Conservation (phyloP, 2,329 filamentous ascomycete species). For the Nemania sp. region DNA sequence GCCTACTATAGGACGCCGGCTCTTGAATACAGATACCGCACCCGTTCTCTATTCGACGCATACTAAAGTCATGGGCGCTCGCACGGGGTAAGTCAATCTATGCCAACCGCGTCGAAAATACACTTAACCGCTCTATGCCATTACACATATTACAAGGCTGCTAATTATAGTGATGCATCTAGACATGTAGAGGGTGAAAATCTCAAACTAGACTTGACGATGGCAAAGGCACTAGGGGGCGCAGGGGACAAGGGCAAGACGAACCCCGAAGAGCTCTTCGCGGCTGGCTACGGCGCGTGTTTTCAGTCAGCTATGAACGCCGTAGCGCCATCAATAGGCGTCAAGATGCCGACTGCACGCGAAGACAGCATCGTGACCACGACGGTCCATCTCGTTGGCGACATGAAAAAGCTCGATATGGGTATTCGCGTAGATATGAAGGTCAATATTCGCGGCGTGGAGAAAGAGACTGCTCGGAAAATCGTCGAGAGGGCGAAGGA, state of each 20-base stretch:
- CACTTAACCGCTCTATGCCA: no score
- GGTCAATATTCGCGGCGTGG: slow-evolving; percentile 18
- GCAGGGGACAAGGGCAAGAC: slow-evolving; percentile 26
- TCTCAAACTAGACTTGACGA: slow-evolving; percentile 21
- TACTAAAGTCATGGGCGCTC: slow-evolving; percentile 26
- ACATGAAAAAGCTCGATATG: slow-evolving; percentile 28
- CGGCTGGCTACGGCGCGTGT: slow-evolving; percentile 28
- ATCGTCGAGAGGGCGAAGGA: slow-evolving; percentile 23
- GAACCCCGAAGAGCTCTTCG: slow-evolving; percentile 29
- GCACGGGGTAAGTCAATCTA: slow-evolving; percentile 22
- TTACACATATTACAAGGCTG: no score
- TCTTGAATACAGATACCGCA: slow-evolving; percentile 27
- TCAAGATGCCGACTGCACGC: slow-evolving; percentile 17
- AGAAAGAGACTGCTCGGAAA: slow-evolving; percentile 13
- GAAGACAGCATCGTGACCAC: slow-evolving; percentile 25
- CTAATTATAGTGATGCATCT: no score
- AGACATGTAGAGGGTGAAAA: slow-evolving; percentile 26
- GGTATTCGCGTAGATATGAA: slow-evolving; percentile 26
- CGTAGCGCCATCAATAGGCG: slow-evolving; percentile 15
- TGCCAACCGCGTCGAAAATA: no score
- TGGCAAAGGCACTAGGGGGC: slow-evolving; percentile 28
- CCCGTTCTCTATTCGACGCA: slow-evolving; percentile 27
- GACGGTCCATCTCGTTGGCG: slow-evolving; percentile 28
- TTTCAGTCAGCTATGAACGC: slow-evolving; percentile 30
- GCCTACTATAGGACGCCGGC: not conserved